Evolutionary conservation across 306 rosid species (phyloP), one percentile per base, ranked within the genome.

Genomic region (Vigna trinervia): DNA sequence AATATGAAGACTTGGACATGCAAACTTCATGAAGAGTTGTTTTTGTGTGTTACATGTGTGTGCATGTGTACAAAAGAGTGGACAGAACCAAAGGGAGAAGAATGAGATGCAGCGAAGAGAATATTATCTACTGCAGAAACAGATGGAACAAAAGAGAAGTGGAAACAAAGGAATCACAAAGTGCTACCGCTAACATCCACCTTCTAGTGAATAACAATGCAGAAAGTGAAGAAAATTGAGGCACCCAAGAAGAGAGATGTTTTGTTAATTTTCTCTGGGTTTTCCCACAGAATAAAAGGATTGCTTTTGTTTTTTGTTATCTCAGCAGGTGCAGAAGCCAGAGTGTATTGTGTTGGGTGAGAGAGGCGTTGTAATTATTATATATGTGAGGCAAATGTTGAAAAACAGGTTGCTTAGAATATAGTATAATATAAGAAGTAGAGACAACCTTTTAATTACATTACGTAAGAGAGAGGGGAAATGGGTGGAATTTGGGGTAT

Each of bases 191-290:
- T 69, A 48, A 81, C 82, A 80, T 72, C 75, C 81, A 82, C 82
- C 87, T 79, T 68, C 65, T 75, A 72, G 60, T 81, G 84, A 69
- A 50, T 41, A 48, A 12, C 23, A 80, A 67, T 56, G 61, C 78
- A 48, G 23, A 74, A 63, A 75, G 14, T 81, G 84, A 84, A 80
- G 84, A 54, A 87, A 59, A 69, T 79, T 84, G 83, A 90, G 86
- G 82, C 69, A 86, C 73, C 88, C 89, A 81, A 89, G 86, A 80
- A 86, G 88, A 83, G 82, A 83, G 81, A 83, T 83, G 85, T 86
- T 69, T 51, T 63, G 53, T 39, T 30, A 66, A 66, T 19, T 57
- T 57, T 81, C 69, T 74, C 50, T 75, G 85, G 80, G 81, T 72
- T 83, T 80, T 61, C 85, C 63, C 77, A 77, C 64, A 80, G 70